Evolutionary conservation across 78 protist genomes (phyloP).

Genomic region (Dictyostelium capitatum): DNA sequence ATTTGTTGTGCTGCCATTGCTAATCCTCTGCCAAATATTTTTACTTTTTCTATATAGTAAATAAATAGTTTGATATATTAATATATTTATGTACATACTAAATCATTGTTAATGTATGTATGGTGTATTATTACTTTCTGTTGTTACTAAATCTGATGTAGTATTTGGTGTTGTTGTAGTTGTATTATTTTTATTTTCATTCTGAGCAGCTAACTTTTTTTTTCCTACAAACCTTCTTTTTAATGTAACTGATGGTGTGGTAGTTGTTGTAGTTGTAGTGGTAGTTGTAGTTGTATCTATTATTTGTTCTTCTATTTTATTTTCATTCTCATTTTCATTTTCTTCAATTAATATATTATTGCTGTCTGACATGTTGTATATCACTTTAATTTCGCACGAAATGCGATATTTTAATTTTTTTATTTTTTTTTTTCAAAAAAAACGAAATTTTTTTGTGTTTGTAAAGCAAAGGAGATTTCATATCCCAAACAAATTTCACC

Average conservation of each 20-base stretch:
- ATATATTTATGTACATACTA: no score
- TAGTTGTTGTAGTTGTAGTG: neutral
- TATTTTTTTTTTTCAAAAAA: neutral
- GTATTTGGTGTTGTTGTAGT: slow-evolving; percentile 14
- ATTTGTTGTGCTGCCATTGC: slow-evolving; percentile 54
- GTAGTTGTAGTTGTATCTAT: neutral
- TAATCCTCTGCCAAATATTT: slow-evolving; percentile 47
- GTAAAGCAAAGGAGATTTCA: neutral
- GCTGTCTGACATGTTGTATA: neutral
- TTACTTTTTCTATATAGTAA: slow-evolving; percentile 21
- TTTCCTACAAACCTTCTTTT: slow-evolving; percentile 65
- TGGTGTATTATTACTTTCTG: neutral
- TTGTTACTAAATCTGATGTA: slow-evolving; percentile 12
- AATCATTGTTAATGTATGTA: no score
- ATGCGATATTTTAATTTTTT: neutral
- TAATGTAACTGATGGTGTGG: slow-evolving; percentile 12
- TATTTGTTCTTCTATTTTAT: neutral
- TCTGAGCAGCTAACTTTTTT: slow-evolving; percentile 40
- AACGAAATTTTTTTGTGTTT: neutral
- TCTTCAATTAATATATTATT: neutral
- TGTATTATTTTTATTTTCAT: neutral
- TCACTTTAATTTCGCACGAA: no score
- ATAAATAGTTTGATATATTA: neutral
- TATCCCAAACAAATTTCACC: no score
- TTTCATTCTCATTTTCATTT: neutral